Evolutionary conservation across 495 filamentous ascomycete species (phyloP), one percentile per base, ranked within the genome.

Genomic region (Lineolata rhizophorae): DNA sequence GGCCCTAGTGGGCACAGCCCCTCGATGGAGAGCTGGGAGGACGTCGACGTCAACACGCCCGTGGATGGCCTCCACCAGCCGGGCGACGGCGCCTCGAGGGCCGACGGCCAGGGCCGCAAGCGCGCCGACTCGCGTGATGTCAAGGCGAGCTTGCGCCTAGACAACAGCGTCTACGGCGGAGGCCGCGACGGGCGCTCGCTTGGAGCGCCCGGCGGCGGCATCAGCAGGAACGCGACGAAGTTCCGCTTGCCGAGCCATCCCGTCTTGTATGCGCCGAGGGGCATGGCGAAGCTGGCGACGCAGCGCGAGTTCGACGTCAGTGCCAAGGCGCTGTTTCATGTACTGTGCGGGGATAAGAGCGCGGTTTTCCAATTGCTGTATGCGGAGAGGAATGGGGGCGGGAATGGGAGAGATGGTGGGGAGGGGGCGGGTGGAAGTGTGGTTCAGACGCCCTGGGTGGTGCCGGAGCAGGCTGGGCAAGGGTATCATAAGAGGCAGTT

Each of bases 321-420:
- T 39, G 69, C 87, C 11, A 94, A 95, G 50, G 81, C 83, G 1
- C 63, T 93, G 20, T 95, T 94, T 52, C 87, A 95, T 45, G 75
- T 94, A 6, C 63, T 97, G 34, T 95, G 94, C 44, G 87, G 87
- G 18, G 87, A 97, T 48, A 90, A 79, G 51, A 85, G 77, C 54
- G 74, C 80, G 26, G 72, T 97, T 20, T 95, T 91, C 62, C 84
- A 90, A 44, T 71, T 79, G 39, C 60, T 95, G 14, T 83, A 94
- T 44, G 17, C 10, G 12, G n/a, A n/a, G 15, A 27, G 5, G 5
- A 12, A n/a, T n/a, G n/a, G n/a, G n/a, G 3, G n/a, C 18, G 13
- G 18, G n/a, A n/a, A n/a, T n/a, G n/a, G n/a, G n/a, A n/a, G n/a
- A n/a, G 18, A 14, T 2, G 13, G 29, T 16, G n/a, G 3, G 11